Evolutionary conservation across 345 rosid genomes (phyloP).

Genomic region (Mercurialis annua): DNA sequence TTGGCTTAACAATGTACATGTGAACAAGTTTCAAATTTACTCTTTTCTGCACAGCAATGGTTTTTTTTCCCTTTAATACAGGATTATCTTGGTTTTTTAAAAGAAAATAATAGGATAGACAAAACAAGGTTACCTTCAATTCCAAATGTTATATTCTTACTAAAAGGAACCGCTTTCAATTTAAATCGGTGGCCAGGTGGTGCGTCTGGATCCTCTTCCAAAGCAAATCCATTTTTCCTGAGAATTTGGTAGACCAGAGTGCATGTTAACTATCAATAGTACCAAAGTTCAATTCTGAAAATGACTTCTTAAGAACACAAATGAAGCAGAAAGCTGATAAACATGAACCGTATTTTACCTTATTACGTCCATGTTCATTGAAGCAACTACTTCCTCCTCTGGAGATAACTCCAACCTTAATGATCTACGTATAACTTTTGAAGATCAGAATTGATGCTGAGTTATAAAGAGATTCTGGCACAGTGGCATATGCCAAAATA

Average conservation of each 20-base stretch:
- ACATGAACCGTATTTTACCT: slow-evolving; percentile 44
- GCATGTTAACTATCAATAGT: neutral
- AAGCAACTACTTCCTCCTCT: slow-evolving; percentile 78
- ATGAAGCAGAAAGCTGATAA: slow-evolving; percentile 1
- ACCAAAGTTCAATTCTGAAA: neutral
- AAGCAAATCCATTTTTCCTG: slow-evolving; percentile 85
- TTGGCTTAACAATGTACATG: neutral
- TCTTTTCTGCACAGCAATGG: neutral
- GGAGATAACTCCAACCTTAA: slow-evolving; percentile 87
- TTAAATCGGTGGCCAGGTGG: slow-evolving; percentile 69
- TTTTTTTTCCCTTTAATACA: neutral
- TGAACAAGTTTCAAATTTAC: neutral
- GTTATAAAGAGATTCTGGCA: neutral
- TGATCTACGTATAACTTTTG: slow-evolving; percentile 46
- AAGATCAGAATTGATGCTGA: neutral
- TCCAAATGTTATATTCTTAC: slow-evolving; percentile 93
- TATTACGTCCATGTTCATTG: slow-evolving; percentile 83
- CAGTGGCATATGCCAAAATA: neutral
- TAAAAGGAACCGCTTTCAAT: slow-evolving; percentile 81
- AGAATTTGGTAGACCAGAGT: slow-evolving; percentile 15
- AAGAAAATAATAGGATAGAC: neutral
- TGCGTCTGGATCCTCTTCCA: slow-evolving; percentile 79
- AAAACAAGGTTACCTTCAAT: slow-evolving; percentile 57
- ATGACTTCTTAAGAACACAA: neutral
- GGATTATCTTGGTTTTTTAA: no score